phyloP scores from a whole-genome alignment of 306 rosid genomes.

The Rosa persica region DNA sequence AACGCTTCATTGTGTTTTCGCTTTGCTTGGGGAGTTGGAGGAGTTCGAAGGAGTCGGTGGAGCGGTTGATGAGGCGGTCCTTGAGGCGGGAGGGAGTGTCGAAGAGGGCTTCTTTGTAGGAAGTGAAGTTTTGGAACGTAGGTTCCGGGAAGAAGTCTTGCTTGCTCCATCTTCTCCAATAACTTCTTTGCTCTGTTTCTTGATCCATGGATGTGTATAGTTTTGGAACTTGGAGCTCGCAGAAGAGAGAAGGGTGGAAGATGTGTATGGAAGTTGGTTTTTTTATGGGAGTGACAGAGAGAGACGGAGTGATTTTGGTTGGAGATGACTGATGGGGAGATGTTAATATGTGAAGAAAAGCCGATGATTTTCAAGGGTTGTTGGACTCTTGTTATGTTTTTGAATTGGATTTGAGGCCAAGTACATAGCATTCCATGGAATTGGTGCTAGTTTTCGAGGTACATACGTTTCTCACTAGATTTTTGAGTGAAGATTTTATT shows the following conservation, averaged over 20 bases:
- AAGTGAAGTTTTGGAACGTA: slow-evolving; percentile 40
- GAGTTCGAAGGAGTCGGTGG: slow-evolving; percentile 72
- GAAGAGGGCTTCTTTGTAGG: slow-evolving; percentile 56
- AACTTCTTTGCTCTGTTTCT: slow-evolving; percentile 38
- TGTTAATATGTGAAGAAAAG: not conserved
- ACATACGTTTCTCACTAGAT: not conserved
- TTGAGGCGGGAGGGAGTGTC: slow-evolving; percentile 60
- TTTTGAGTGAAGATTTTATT: no score
- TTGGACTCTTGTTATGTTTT: not conserved
- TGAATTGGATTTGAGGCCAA: not conserved
- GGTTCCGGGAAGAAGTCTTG: slow-evolving; percentile 69
- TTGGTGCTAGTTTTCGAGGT: not conserved
- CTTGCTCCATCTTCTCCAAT: slow-evolving; percentile 76
- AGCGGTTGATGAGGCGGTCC: slow-evolving; percentile 74
- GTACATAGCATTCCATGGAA: not conserved
- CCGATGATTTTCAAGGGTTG: not conserved
- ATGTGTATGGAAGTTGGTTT: not conserved
- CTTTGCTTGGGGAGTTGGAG: slow-evolving; percentile 62
- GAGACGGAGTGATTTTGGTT: not conserved
- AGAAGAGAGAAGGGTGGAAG: not conserved
- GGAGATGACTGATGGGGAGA: not conserved
- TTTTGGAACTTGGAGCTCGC: not conserved
- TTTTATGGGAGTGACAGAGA: not conserved
- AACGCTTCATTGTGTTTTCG: slow-evolving; percentile 56
- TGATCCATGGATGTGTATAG: not conserved